Conservation (phyloP, 768 basidiomycete species). For the Lactarius deliciosus region DNA sequence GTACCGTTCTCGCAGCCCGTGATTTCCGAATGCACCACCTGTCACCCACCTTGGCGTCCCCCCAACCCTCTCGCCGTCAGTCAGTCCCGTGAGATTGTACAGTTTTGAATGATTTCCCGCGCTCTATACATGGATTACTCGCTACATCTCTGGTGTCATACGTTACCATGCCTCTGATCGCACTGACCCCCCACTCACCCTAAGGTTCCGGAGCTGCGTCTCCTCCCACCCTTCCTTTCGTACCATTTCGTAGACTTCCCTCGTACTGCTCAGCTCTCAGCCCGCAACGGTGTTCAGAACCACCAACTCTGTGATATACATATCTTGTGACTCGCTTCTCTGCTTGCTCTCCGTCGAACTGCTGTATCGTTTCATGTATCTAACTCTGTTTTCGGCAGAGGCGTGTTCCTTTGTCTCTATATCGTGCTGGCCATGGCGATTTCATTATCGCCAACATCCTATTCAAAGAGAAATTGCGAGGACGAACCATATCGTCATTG, state of each 20-base stretch:
- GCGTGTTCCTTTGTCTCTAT: background rate
- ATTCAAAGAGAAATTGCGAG: constrained; percentile 2
- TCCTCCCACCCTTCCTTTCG: background rate
- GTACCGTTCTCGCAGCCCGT: constrained; percentile 25
- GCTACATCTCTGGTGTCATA: constrained; percentile 6
- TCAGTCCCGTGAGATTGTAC: background rate
- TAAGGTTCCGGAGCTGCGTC: constrained; percentile 9
- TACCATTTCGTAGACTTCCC: constrained; percentile 14
- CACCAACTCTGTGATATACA: constrained; percentile 29
- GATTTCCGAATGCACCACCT: background rate
- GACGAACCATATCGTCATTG: background rate
- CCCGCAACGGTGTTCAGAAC: constrained; percentile 19
- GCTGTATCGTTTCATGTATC: constrained; percentile 17
- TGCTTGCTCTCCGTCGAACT: constrained; percentile 16
- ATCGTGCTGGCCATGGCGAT: background rate
- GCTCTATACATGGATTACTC: background rate
- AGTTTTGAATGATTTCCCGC: background rate
- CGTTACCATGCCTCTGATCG: constrained; percentile 8
- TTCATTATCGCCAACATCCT: background rate
- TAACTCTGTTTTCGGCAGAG: background rate
- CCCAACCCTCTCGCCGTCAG: background rate
- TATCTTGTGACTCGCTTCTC: constrained; percentile 16
- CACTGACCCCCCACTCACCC: background rate
- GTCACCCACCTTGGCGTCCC: background rate
- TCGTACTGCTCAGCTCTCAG: constrained; percentile 10